phyloP scores from a whole-genome alignment of 1,284 basidiomycete genomes.

The Irpex sp. region DNA sequence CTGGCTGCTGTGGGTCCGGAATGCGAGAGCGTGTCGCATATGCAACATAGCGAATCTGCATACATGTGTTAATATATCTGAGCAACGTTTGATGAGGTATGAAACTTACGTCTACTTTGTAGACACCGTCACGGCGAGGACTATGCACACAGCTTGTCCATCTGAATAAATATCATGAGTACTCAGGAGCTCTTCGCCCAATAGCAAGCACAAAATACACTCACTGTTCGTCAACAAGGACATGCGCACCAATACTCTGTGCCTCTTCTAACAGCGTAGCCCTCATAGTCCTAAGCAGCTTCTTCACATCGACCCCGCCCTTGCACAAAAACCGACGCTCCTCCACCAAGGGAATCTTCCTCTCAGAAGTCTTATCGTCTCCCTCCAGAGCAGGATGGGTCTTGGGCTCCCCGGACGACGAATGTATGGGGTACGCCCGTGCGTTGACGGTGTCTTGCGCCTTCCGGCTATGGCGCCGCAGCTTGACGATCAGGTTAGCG shows the following conservation, averaged over 20 bases:
- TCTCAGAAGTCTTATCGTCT: conserved; percentile 31
- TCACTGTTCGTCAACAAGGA: conserved; percentile 66
- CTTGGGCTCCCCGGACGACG: conserved; percentile 47
- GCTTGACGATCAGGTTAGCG: conserved; percentile 49
- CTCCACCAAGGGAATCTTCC: conserved; percentile 41
- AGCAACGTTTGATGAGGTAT: conserved; percentile 4
- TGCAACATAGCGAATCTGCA: conserved; percentile 58
- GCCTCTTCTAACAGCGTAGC: conserved; percentile 50
- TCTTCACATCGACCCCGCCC: conserved; percentile 58
- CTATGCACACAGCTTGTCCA: conserved; percentile 61
- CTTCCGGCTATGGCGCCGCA: conserved; percentile 33
- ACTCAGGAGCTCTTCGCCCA: too few species aligned
- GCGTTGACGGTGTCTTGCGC: conserved; percentile 5
- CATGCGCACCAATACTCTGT: conserved; percentile 50
- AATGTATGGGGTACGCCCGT: conserved; percentile 1
- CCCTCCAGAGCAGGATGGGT: conserved; percentile 43
- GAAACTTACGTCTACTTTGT: conserved; percentile 53
- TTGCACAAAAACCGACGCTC: conserved; percentile 54
- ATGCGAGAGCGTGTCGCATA: conserved; percentile 34
- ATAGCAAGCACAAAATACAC: conserved; percentile 25
- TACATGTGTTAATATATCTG: neutral
- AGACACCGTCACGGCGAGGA: conserved; percentile 45
- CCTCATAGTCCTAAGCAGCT: conserved; percentile 54
- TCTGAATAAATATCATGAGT: conserved; percentile 29
- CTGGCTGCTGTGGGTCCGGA: conserved; percentile 29